phyloP scores from a whole-genome alignment of 73 alveolate species.

The Uronychia setigera region DNA sequence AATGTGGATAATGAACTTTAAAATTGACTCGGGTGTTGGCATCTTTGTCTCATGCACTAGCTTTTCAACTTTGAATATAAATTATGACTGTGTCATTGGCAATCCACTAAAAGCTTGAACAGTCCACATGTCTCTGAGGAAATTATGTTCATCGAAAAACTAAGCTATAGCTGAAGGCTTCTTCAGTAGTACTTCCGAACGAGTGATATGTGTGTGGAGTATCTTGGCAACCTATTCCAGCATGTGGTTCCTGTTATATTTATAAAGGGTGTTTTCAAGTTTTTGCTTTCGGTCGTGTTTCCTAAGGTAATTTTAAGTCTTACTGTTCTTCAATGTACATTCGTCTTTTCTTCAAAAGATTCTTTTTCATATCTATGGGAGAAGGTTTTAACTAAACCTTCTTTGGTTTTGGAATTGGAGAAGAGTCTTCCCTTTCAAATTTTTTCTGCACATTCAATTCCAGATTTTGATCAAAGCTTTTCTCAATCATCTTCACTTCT shows the following conservation, averaged over 20 bases:
- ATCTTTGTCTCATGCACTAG: constrained; percentile 25
- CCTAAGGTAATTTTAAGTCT: neutral
- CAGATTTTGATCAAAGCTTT: too few relatives aligned
- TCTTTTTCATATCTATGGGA: neutral
- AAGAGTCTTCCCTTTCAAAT: too few relatives aligned
- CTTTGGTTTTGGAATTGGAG: too few relatives aligned
- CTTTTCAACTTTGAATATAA: constrained; percentile 39
- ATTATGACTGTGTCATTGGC: constrained; percentile 50
- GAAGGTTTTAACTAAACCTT: too few relatives aligned
- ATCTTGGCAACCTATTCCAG: constrained; percentile 48
- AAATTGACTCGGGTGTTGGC: constrained; percentile 30
- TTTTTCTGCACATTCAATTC: too few relatives aligned
- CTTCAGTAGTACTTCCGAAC: constrained; percentile 33
- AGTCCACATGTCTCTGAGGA: constrained; percentile 54
- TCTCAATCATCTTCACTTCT: too few relatives aligned
- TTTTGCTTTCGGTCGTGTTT: neutral
- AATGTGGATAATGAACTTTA: constrained; percentile 28
- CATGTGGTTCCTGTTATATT: constrained; percentile 44
- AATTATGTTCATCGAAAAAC: constrained; percentile 54
- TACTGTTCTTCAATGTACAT: neutral
- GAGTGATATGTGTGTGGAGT: constrained; percentile 37
- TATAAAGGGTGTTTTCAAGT: constrained; percentile 11
- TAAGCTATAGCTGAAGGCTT: constrained; percentile 56
- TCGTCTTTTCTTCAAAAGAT: neutral
- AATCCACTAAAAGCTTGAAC: constrained; percentile 56